These are phyloP conservation scores for Neofusicoccum sp. DNA, from an alignment of 2,329 filamentous ascomycete genomes.

Conservation along the genomic window DNA sequence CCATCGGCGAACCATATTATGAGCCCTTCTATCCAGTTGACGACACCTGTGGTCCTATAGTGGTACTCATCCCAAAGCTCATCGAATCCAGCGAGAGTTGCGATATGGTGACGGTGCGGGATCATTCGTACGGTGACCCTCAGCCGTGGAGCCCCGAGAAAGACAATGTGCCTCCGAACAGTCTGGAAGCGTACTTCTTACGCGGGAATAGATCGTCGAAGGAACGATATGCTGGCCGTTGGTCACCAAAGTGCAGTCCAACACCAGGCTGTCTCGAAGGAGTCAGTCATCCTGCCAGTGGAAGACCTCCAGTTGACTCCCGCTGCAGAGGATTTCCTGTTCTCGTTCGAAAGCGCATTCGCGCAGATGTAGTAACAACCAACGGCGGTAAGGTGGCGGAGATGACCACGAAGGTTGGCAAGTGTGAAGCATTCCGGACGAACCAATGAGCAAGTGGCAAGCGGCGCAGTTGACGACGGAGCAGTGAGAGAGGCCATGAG, in stretches of 20 bases:
- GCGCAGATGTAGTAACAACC: not conserved
- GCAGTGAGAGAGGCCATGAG: not conserved
- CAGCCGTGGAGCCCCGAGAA: constrained; percentile 25
- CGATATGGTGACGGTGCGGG: constrained; percentile 46
- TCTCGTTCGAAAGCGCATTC: not conserved
- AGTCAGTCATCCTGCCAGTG: not conserved
- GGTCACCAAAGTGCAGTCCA: constrained; percentile 48
- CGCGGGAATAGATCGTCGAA: constrained; percentile 47
- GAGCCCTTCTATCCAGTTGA: constrained; percentile 52
- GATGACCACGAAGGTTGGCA: not conserved
- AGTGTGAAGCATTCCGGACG: not conserved
- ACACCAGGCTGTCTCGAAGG: constrained; percentile 50
- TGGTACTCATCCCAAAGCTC: constrained; percentile 53
- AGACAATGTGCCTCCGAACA: constrained; percentile 43
- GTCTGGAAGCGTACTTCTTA: constrained; percentile 50
- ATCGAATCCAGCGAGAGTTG: constrained; percentile 56
- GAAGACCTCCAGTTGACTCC: not conserved
- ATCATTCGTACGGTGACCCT: not conserved
- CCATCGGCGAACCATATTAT: constrained; percentile 53
- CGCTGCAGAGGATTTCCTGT: not conserved
- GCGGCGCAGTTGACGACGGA: not conserved
- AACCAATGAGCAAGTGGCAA: not conserved
- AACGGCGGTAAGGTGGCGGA: constrained; percentile 1
- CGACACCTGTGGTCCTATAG: constrained; percentile 52
- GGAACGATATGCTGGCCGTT: constrained; percentile 51